phyloP scores from a whole-genome alignment of 306 rosid species.

The Echinosophora koreensis region DNA sequence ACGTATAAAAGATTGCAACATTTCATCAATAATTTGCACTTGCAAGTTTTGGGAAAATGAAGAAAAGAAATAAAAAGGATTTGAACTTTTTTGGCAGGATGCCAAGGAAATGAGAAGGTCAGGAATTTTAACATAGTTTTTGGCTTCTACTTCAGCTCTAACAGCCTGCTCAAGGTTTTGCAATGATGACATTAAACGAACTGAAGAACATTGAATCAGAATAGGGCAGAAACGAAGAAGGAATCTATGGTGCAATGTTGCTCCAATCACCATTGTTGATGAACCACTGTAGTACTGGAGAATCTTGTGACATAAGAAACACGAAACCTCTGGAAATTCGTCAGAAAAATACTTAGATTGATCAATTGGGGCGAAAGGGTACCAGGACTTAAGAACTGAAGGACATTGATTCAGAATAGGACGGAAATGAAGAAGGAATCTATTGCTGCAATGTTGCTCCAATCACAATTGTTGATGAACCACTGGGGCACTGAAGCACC shows the following conservation, averaged over 20 bases:
- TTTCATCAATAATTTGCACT: slow-evolving; percentile 72
- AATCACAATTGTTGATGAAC: slow-evolving; percentile 10
- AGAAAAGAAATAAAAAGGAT: slow-evolving; percentile 78
- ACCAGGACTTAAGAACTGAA: too few relatives aligned
- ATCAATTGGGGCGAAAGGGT: slow-evolving; percentile 7
- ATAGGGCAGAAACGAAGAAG: slow-evolving; percentile 38
- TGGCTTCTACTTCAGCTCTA: slow-evolving; percentile 64
- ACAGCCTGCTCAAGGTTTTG: slow-evolving; percentile 56
- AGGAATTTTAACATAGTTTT: slow-evolving; percentile 68
- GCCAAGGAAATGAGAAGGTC: slow-evolving; percentile 58
- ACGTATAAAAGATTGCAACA: slow-evolving; percentile 74
- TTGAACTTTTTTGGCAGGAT: slow-evolving; percentile 57
- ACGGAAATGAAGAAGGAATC: too few relatives aligned
- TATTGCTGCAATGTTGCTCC: too few relatives aligned
- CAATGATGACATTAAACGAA: slow-evolving; percentile 47
- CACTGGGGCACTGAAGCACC: slow-evolving; percentile 2
- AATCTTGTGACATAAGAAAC: slow-evolving; percentile 33
- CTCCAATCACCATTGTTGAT: slow-evolving; percentile 48
- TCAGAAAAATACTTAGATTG: background rate
- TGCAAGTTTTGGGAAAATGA: slow-evolving; percentile 57
- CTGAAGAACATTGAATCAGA: slow-evolving; percentile 46
- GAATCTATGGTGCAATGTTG: slow-evolving; percentile 46
- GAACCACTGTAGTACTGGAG: slow-evolving; percentile 6
- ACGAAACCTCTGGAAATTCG: slow-evolving; percentile 39
- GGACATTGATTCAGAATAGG: too few relatives aligned